Evolutionary conservation across 176 grass and related monocot species (phyloP), one percentile per base, ranked within the genome.

Genomic region (Hordeum marinum): DNA sequence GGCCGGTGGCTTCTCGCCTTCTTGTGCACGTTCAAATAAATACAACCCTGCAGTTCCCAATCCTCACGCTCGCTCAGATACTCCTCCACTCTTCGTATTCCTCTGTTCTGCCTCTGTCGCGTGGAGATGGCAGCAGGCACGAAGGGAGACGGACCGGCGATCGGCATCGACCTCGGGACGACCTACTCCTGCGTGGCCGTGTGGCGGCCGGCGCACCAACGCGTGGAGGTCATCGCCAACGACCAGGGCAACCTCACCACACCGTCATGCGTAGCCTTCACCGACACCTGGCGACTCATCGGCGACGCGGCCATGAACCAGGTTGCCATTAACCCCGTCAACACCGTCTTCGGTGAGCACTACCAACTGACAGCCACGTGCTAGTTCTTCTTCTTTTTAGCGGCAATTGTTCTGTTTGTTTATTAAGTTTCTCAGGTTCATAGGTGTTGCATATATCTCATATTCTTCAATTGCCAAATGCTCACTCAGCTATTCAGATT

Each of bases 131-230:
- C 4, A 34, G 32, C 32, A 4, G 60, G 4, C n/a, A 26, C 3
- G 4, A 11, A 27, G 10, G 21, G 3, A 20, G 85, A 94, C 3
- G 90, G 92, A 17, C 94, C 90, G 72, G 94, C 94, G 25, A 97
- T 97, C 46, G 94, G 94, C 75, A 97, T 97, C 85, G 94, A 97
- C 63, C 89, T 97, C 15, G 92, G 91, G 58, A 94, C 92, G 13
- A 97, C 94, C 25, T 92, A 97, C 82, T 97, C 94, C 52, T 92
- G 94, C 83, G 90, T 97, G 11, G 94, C 92, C 61, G 94, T 97
- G 32, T 97, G 94, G 94, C 92, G 60, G 11, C 60, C 1, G 60
- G 1, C 12, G 10, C 60, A 63, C 4, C 2, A 13, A 4, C 24
- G 60, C 24, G 11, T 63, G 11, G 61, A 64, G 62, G 12, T 64